phyloP scores from a whole-genome alignment of 2,329 filamentous ascomycete genomes.

The Bimuria novae-zelandiae region DNA sequence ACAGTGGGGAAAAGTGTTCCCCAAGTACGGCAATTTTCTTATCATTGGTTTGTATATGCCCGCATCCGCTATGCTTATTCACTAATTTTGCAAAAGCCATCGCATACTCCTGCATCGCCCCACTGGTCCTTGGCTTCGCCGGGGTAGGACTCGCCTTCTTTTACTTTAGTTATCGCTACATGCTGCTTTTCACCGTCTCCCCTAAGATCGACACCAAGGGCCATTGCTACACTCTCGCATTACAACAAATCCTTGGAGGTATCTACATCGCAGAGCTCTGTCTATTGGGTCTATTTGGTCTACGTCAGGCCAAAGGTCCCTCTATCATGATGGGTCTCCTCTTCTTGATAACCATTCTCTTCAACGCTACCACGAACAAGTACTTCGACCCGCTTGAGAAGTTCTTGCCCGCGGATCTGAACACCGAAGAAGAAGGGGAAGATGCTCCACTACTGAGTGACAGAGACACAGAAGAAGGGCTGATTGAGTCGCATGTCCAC shows the following conservation, averaged over 20 bases:
- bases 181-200: slow-evolving; percentile 85
- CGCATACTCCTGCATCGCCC: slow-evolving; percentile 84
- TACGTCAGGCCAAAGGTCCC: slow-evolving; percentile 40
- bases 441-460: slow-evolving; percentile 36
- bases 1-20: slow-evolving; percentile 48
- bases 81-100: slow-evolving; percentile 61
- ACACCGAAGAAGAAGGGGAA: slow-evolving; percentile 33
- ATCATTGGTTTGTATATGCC: slow-evolving; percentile 43
- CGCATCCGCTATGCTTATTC: not conserved
- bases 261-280: slow-evolving; percentile 83
- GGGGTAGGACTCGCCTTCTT: slow-evolving; percentile 78
- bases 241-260: slow-evolving; percentile 84
- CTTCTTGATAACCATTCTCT: slow-evolving; percentile 38
- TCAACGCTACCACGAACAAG: slow-evolving; percentile 40
- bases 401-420: slow-evolving; percentile 41
- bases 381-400: slow-evolving; percentile 43
- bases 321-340: slow-evolving; percentile 36
- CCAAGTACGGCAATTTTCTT: slow-evolving; percentile 47
- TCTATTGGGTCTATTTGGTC: slow-evolving; percentile 78
- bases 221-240: slow-evolving; percentile 81
- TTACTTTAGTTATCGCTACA: slow-evolving; percentile 88
- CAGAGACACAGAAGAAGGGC: slow-evolving; percentile 37
- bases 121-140: slow-evolving; percentile 81
- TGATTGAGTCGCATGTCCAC: slow-evolving; percentile 30
- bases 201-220: slow-evolving; percentile 85